Percentiles rank a stretch among this genome's conserved stretches.
phyloP scores from a whole-genome alignment of 441 rosid species.

The Melastoma candidum region DNA sequence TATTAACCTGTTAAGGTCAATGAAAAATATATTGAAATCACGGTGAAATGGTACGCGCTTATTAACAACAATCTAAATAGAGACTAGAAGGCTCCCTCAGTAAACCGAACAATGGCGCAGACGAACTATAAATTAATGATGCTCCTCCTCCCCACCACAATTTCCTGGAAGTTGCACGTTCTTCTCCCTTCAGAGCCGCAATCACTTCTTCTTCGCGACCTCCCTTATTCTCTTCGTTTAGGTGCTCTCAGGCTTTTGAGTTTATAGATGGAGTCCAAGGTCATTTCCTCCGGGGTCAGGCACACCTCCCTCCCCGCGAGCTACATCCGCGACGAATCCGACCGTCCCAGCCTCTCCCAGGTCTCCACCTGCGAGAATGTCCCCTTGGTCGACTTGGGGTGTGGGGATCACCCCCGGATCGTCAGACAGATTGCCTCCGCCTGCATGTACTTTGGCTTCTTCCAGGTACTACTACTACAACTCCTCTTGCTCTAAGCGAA shows the following conservation, averaged over 20 bases:
- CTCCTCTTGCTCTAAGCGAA: no score
- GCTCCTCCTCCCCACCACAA: no score
- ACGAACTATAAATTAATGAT: no score
- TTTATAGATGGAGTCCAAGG: conserved; percentile 37
- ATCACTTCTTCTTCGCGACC: no score
- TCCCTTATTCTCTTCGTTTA: background rate
- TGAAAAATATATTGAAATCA: no score
- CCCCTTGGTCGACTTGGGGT: conserved; percentile 45
- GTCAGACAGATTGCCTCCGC: conserved; percentile 33
- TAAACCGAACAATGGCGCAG: no score
- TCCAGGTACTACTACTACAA: conserved; percentile 28
- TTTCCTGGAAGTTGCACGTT: no score
- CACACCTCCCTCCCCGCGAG: conserved; percentile 37
- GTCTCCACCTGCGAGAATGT: conserved; percentile 38
- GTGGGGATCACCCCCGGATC: conserved; percentile 25
- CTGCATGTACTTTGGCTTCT: conserved; percentile 39
- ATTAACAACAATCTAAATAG: no score
- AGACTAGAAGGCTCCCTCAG: no score
- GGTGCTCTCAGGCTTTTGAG: background rate
- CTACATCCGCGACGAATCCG: conserved; percentile 44
- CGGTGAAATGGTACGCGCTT: no score
- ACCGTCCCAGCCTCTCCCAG: conserved; percentile 49
- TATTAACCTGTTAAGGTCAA: no score
- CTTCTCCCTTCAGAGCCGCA: no score
- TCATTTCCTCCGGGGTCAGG: conserved; percentile 49